A percentile compares a stretch with the other conserved stretches of the same genome.
Evolutionary conservation across 768 basidiomycete genomes (phyloP).

Genomic region (Lanmaoa rubissima): DNA sequence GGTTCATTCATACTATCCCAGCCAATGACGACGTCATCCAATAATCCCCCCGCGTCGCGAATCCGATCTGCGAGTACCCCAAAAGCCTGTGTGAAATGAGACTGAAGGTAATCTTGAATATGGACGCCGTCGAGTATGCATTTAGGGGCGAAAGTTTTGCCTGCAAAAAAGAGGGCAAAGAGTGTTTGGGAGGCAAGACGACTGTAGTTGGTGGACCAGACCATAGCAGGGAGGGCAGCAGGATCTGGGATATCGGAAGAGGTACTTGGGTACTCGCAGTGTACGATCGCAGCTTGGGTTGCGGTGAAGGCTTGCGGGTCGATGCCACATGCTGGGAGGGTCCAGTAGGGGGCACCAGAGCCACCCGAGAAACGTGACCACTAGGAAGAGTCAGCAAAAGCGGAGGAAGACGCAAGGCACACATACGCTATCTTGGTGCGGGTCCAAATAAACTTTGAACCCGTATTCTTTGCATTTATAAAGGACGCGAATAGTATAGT

Average conservation of each 20-base stretch:
- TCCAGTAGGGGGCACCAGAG: constrained; percentile 95
- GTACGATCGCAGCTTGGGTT: constrained; percentile 82
- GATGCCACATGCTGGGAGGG: constrained; percentile 85
- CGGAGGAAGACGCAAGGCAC: neutral
- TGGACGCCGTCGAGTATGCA: constrained; percentile 90
- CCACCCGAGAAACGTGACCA: constrained; percentile 97
- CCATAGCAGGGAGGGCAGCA: constrained; percentile 81
- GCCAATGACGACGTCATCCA: constrained; percentile 88
- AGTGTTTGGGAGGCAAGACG: constrained; percentile 84
- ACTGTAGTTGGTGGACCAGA: constrained; percentile 96
- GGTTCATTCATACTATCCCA: constrained; percentile 99
- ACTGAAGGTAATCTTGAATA: constrained; percentile 86
- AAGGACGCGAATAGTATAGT: constrained; percentile 86
- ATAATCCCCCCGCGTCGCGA: constrained; percentile 65
- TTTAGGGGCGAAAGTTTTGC: constrained; percentile 83
- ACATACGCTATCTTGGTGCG: constrained; percentile 93
- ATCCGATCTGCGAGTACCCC: constrained; percentile 76
- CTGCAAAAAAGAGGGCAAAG: constrained; percentile 95
- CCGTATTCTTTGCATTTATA: constrained; percentile 90
- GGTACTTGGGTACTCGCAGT: constrained; percentile 76
- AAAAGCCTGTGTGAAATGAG: constrained; percentile 73
- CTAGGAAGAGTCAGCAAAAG: constrained; percentile 37
- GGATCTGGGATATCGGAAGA: constrained; percentile 59
- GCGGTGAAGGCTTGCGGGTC: constrained; percentile 81
- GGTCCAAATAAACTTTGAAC: constrained; percentile 90